A percentile compares a stretch with the other conserved stretches of the same genome.
Conservation (phyloP, 2,329 filamentous ascomycete species). For the Ilyonectria destructans region DNA sequence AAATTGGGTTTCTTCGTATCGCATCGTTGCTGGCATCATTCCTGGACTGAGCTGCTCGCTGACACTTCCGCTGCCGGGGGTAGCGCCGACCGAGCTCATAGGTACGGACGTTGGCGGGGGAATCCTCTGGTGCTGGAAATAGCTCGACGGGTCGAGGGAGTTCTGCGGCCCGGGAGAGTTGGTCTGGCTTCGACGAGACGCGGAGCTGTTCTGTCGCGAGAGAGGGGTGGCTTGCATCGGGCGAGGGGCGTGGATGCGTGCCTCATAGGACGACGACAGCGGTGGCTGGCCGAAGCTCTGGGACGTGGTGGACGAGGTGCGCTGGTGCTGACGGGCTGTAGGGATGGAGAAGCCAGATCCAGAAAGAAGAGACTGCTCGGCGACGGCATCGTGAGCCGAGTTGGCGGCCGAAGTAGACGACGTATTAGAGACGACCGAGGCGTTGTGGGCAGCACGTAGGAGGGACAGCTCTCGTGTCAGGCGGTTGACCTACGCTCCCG, state of each 20-base stretch:
- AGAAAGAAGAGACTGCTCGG: slow-evolving; percentile 69
- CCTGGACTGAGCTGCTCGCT: slow-evolving; percentile 67
- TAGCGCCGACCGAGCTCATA: slow-evolving; percentile 59
- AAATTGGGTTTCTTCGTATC: slow-evolving; percentile 76
- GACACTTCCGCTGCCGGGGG: slow-evolving; percentile 55
- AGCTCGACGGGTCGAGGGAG: slow-evolving; percentile 62
- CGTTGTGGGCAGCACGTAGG: slow-evolving; percentile 81
- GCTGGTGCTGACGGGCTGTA: slow-evolving; percentile 69
- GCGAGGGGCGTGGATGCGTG: slow-evolving; percentile 62
- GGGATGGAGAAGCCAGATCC: slow-evolving; percentile 73
- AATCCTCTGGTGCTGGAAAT: slow-evolving; percentile 66
- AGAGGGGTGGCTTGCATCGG: slow-evolving; percentile 63
- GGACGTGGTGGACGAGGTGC: slow-evolving; percentile 73
- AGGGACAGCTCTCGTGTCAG: slow-evolving; percentile 90
- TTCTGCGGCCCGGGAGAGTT: slow-evolving; percentile 64
- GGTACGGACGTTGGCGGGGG: slow-evolving; percentile 54
- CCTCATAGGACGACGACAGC: slow-evolving; percentile 56
- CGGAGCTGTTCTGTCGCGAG: slow-evolving; percentile 70
- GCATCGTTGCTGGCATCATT: slow-evolving; percentile 70
- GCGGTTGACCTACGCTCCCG: slow-evolving; percentile 81
- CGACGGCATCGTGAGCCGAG: slow-evolving; percentile 64
- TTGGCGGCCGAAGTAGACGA: slow-evolving; percentile 73
- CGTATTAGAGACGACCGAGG: slow-evolving; percentile 77
- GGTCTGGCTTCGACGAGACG: slow-evolving; percentile 68
- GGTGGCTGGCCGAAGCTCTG: slow-evolving; percentile 61